Evolutionary conservation across 2,329 filamentous ascomycete species (phyloP), one percentile per base, ranked within the genome.

Genomic region (Cordyceps fumosorosea): DNA sequence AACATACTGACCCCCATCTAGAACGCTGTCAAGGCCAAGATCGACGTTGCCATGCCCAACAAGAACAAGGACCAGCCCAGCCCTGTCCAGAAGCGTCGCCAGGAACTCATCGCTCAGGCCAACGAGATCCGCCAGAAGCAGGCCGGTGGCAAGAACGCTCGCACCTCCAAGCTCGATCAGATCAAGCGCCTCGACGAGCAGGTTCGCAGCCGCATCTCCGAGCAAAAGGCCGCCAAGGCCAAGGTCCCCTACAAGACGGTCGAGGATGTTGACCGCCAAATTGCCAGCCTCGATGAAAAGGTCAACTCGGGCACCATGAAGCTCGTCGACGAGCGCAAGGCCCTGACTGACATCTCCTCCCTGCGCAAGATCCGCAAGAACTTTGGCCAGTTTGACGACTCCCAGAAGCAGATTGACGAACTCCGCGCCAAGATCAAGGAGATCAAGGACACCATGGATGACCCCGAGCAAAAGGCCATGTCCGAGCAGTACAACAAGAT

Each of bases 251-350:
- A 89, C 85, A 96, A 95, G 84, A 91, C 81, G 69, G 84, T 86
- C 60, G 93, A 96, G 63, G 95, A 98, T 66, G 80, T 99, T 67
- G 91, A 98, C 75, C 82, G 83, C 66, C 86, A 95, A 76, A 95
- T 98, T 69, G 83, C 85, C 64, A 81, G 82, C 58, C 86, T 97
- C 60, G 90, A 96, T 67, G 88, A 88, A 76, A 85, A 93, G 74
- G 92, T 98, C 69, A 90, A 96, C 75, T 84, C 87, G 42, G 93
- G 93, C 66, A 89, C 84, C 74, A 93, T 99, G 89, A 96, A 93
- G 79, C 81, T 99, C 57, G 95, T 98, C 12, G 95, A 99, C 70
- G 95, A 98, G 85, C 96, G 91, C 83, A 98, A 97, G 84, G 88
- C 91, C 10, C 82, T 98, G 22, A 79, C 84, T 56, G 91, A 97